Evolutionary conservation across 2,329 filamentous ascomycete species (phyloP).

Genomic region (Cladophialophora yegresii): DNA sequence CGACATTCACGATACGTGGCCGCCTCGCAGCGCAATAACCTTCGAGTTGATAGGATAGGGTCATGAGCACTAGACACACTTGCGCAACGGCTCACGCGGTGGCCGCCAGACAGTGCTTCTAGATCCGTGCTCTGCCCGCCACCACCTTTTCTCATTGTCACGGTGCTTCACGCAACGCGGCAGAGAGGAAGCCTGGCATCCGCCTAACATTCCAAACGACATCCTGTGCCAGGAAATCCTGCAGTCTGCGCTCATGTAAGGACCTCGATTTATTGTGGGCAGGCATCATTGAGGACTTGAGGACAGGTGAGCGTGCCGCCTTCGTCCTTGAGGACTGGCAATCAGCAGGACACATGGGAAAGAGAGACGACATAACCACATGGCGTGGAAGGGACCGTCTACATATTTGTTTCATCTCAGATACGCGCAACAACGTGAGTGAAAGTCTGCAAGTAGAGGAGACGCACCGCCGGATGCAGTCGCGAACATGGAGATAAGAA

Average conservation of each 20-base stretch:
- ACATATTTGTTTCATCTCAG: not conserved
- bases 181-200: constrained; percentile 27
- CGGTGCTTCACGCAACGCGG: constrained; percentile 19
- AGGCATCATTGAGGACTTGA: not conserved
- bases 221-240: too few relatives aligned
- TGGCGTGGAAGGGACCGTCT: not conserved
- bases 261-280: not conserved
- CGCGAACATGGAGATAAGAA: not conserved
- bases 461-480: not conserved
- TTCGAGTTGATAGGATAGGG: not conserved
- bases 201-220: too few relatives aligned
- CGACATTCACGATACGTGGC: not conserved
- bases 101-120: not conserved
- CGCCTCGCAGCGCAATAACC: not conserved
- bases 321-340: not conserved
- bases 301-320: not conserved
- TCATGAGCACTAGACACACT: not conserved
- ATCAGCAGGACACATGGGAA: not conserved
- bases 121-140: not conserved
- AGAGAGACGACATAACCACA: not conserved
- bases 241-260: not conserved
- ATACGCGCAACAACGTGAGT: not conserved
- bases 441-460: not conserved
- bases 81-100: not conserved
- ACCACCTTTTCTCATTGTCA: constrained; percentile 24